Evolutionary conservation across 2,329 filamentous ascomycete species (phyloP).

Genomic region (Fonsecaea monophora): DNA sequence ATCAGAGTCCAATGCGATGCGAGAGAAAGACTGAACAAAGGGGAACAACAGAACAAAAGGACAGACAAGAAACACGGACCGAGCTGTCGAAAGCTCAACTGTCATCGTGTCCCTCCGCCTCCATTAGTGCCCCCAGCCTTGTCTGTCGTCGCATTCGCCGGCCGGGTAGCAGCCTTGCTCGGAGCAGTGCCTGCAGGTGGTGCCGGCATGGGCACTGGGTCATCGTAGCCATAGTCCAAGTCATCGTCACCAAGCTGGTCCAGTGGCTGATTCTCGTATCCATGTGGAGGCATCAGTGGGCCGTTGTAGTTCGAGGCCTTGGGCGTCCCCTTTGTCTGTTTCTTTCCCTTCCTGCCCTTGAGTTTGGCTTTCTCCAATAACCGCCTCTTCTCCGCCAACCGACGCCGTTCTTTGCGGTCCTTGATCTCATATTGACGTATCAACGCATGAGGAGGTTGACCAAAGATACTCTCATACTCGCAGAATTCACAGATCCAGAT

Average conservation of each 20-base stretch:
- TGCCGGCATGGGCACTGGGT: slow-evolving; percentile 50
- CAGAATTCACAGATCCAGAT: slow-evolving; percentile 98
- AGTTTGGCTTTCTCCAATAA: slow-evolving; percentile 92
- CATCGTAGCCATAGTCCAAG: slow-evolving; percentile 58
- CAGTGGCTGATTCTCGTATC: slow-evolving; percentile 50
- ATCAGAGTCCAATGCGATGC: slow-evolving; percentile 22
- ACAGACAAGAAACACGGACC: slow-evolving; percentile 22
- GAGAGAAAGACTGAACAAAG: slow-evolving; percentile 20
- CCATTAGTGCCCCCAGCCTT: slow-evolving; percentile 34
- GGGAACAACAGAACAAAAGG: slow-evolving; percentile 24
- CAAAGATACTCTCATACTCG: slow-evolving; percentile 96
- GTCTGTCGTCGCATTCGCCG: slow-evolving; percentile 27
- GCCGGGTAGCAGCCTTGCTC: slow-evolving; percentile 32
- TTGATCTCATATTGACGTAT: slow-evolving; percentile 95
- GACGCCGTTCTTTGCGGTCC: slow-evolving; percentile 81
- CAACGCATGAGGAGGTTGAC: slow-evolving; percentile 79
- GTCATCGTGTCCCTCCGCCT: slow-evolving; percentile 37
- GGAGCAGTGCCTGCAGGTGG: slow-evolving; percentile 46
- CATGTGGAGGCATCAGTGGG: slow-evolving; percentile 48
- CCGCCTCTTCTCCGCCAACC: slow-evolving; percentile 83
- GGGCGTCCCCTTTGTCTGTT: slow-evolving; percentile 71
- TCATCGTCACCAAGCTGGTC: slow-evolving; percentile 58
- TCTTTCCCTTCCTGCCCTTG: slow-evolving; percentile 89
- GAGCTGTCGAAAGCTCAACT: slow-evolving; percentile 16
- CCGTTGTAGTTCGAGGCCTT: slow-evolving; percentile 53